phyloP scores from a whole-genome alignment of 129 eudicot genomes.

The Kitagawia praeruptora region DNA sequence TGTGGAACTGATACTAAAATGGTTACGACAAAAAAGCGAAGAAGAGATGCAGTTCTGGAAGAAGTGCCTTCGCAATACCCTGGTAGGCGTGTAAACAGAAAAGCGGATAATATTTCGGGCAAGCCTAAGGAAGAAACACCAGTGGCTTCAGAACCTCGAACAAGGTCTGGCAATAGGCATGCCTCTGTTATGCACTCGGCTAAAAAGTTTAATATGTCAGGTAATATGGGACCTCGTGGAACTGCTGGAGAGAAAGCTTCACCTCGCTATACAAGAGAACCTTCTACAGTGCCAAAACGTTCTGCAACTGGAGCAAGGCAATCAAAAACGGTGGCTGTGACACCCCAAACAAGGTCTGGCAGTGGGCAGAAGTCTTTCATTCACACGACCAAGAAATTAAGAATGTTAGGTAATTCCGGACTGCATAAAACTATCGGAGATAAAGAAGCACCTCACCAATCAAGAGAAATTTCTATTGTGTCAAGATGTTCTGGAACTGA shows the following conservation, averaged over 20 bases:
- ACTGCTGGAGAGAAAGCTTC: background rate
- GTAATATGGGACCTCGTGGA: background rate
- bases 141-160: background rate
- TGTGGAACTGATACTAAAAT: constrained; percentile 11
- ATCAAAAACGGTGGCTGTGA: background rate
- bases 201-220: background rate
- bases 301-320: background rate
- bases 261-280: background rate
- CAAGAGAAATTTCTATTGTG: constrained; percentile 3
- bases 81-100: background rate
- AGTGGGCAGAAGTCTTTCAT: background rate
- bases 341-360: background rate
- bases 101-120: background rate
- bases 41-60: constrained; percentile 17
- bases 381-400: background rate
- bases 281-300: background rate
- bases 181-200: background rate
- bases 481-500: constrained; percentile 6
- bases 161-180: background rate
- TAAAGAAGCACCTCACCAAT: constrained; percentile 8
- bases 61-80: constrained; percentile 13
- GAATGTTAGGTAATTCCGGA: background rate
- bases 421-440: background rate
- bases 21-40: constrained; percentile 23
- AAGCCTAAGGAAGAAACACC: background rate